phyloP scores from a whole-genome alignment of 1,284 basidiomycete species.

The Bondarzewia mesenterica region DNA sequence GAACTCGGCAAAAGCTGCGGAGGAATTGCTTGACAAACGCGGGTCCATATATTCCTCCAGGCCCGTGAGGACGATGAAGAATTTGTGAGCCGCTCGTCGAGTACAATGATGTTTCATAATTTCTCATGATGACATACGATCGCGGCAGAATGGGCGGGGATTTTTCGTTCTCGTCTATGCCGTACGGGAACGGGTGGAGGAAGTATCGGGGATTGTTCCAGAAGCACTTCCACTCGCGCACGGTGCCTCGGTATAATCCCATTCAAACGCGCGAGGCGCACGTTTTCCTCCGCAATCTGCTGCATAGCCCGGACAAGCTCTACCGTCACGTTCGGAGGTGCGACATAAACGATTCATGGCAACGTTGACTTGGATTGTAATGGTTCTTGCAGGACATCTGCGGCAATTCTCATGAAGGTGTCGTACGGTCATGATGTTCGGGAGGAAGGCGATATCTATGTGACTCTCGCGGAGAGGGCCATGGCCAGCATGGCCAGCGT shows the following conservation, averaged over 20 bases:
- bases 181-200: neutral
- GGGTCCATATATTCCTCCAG: conserved; percentile 28
- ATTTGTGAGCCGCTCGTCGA: conserved; percentile 26
- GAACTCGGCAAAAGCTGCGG: conserved; percentile 32
- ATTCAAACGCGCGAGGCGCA: neutral
- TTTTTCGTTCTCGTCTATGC: neutral
- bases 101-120: neutral
- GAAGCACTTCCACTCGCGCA: neutral
- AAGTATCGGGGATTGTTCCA: neutral
- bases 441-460: conserved; percentile 12
- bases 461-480: conserved; percentile 17
- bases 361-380: neutral
- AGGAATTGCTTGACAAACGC: conserved; percentile 35
- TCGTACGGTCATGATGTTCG: conserved; percentile 2
- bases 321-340: neutral
- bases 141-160: neutral
- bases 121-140: neutral
- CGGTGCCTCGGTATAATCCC: neutral
- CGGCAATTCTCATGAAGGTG: conserved; percentile 1
- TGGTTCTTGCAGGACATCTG: neutral
- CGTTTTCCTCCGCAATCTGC: neutral
- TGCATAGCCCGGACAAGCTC: neutral
- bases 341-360: neutral
- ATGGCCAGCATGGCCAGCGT: conserved; percentile 13
- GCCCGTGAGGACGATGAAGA: conserved; percentile 33